Evolutionary conservation across 805 yeast genomes (phyloP), one percentile per base, ranked within the genome.

Genomic region (Cyberlindnera bimundalis): DNA sequence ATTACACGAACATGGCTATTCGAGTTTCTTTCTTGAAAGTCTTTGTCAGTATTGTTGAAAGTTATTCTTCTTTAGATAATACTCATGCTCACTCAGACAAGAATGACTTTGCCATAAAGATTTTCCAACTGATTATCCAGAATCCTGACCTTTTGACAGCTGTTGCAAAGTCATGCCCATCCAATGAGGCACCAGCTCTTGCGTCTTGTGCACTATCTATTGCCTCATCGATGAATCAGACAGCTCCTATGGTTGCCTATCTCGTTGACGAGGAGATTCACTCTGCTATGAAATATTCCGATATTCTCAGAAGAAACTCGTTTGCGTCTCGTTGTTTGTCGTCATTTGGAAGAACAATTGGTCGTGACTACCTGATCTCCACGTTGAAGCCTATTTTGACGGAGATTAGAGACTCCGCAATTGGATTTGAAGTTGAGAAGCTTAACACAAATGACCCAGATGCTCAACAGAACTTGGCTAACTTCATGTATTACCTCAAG

Each of bases 291-390:
- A 74, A 82, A 44, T 74, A 84, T 15, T 76, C 84, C 23, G 93
- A 85, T 55, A 77, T 88, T 23, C 69, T 88, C 51, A 72, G 96
- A 53, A 73, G 93, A 39, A 88, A 88, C 58, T 81, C 90, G 38
- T 83, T 87, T 27, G 84, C 93, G 24, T 87, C 96, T 0, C 74
- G 89, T 51, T 70, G 87, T 37, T 67, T 87, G 37, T 81, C 90
- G 0, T 66, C 84, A 13, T 79, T 81, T 50, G 85, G 93, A 1
- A 76, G 79, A 51, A 67, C 72, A n/a, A 74, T 77, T 50, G 95
- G 95, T 0, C 58, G 60, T 17, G 74, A 69, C 1, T 87, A 84
- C 56, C 64, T 88, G 35, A 57, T 64, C 2, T 42, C 58, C 3
- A 73, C 80, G 0, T 62, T 86, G 36, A 67, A 67, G 37, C 84